phyloP scores from a whole-genome alignment of 129 eudicot species.

The Helichrysum umbraculigerum region DNA sequence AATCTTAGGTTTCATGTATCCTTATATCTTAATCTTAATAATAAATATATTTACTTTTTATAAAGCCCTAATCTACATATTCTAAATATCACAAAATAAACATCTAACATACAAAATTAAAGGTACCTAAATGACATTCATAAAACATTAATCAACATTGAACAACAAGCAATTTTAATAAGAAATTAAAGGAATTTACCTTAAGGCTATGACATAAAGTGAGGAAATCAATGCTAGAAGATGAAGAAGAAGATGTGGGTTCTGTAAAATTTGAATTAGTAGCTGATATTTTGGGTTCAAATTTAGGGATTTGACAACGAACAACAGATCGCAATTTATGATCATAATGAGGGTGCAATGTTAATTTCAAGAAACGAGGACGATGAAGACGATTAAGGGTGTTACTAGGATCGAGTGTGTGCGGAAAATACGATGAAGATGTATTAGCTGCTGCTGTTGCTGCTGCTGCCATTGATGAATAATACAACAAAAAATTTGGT shows the following conservation, averaged over 20 bases:
- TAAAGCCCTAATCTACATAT: background rate
- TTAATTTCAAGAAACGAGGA: constrained; percentile 36
- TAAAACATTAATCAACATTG: background rate
- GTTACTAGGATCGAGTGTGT: constrained; percentile 14
- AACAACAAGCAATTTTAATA: background rate
- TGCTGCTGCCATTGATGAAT: constrained; percentile 48
- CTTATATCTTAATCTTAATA: background rate
- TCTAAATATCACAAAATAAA: background rate
- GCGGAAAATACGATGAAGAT: constrained; percentile 36
- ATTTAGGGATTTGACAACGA: constrained; percentile 46
- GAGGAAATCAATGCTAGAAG: constrained; percentile 76
- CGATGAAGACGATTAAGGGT: constrained; percentile 34
- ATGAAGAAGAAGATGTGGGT: constrained; percentile 40
- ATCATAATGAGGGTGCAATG: constrained; percentile 32
- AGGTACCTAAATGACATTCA: background rate
- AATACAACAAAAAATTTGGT: background rate
- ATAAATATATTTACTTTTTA: background rate
- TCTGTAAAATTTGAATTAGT: constrained; percentile 25
- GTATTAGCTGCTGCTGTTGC: constrained; percentile 32
- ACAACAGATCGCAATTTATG: constrained; percentile 42
- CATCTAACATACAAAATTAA: background rate
- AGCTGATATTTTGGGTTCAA: constrained; percentile 40
- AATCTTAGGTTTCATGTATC: background rate
- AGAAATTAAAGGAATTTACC: constrained; percentile 29
- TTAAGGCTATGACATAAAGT: constrained; percentile 83